Evolutionary conservation across 192 early-diverging fungal genomes (phyloP).

Genomic region (Chytriomyces sp.): DNA sequence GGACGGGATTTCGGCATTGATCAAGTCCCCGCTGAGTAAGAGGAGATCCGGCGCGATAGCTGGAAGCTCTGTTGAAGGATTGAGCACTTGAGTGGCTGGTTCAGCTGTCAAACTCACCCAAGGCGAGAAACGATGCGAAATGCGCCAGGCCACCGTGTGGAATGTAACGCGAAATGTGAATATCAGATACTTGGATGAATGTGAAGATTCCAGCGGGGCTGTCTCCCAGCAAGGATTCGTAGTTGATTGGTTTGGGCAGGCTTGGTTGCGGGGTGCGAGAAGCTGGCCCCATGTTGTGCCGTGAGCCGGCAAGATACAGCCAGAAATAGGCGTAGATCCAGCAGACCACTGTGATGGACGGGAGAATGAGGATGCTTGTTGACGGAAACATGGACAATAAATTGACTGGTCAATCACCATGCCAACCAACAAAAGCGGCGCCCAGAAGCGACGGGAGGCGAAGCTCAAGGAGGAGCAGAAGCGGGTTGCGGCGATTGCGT

Average conservation of each 20-base stretch:
- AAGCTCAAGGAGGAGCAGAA: neutral
- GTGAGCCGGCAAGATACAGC: neutral
- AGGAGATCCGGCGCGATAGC: conserved; percentile 77
- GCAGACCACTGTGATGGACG: neutral
- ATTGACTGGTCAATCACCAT: neutral
- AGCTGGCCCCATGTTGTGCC: neutral
- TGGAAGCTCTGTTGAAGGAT: neutral
- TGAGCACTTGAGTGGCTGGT: neutral
- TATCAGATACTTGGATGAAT: conserved; percentile 69
- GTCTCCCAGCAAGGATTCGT: neutral
- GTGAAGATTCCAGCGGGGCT: conserved; percentile 3
- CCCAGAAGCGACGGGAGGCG: neutral
- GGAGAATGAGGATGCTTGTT: conserved; percentile 2
- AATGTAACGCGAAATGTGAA: conserved; percentile 80
- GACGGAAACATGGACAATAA: neutral
- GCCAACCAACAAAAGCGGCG: conserved; percentile 22
- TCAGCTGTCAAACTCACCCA: no score
- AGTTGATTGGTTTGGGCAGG: neutral
- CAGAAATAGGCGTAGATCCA: conserved; percentile 1
- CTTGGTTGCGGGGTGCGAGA: neutral
- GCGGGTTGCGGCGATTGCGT: neutral
- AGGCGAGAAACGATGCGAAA: conserved; percentile 47
- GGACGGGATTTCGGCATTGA: conserved; percentile 56
- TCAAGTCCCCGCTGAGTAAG: conserved; percentile 83
- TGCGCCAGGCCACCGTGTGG: conserved; percentile 70